Evolutionary conservation across 371 early-diverging fungal genomes (phyloP), one percentile per base, ranked within the genome.

Genomic region (Chytridium lagenaria): DNA sequence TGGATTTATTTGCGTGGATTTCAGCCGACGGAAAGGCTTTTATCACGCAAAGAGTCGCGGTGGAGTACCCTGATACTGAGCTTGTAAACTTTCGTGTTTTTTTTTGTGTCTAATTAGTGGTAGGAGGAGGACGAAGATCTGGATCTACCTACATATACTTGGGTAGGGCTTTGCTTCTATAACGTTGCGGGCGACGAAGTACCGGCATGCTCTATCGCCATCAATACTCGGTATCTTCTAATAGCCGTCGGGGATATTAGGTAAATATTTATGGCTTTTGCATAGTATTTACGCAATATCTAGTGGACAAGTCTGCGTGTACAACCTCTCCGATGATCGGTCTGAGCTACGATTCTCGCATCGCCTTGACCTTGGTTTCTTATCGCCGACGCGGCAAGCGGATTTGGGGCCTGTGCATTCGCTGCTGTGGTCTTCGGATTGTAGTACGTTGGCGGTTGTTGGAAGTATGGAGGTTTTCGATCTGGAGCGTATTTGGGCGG

Each of bases 401-500:
- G 50, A 75, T 22, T 23, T 80, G 22, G 78, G 83, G 19, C 50
- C 67, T 26, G 84, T 83, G 1, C 74, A 52, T 37, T 77, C 86
- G 0, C 50, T 94, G 22, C 83, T 81, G 30, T 94, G 95, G 95
- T 89, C 92, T 19, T 84, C 86, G 7, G 92, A 93, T 78, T 93
- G 93, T 40, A 88, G 87, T 71, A 91, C 91, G 0, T 74, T 94
- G 19, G 91, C 93, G 0, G 91, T 89, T 63, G 92, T 30, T 92
- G 88, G 83, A 79, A 75, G 37, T 67, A 77, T 52, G 87, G 86
- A 37, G 90, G 94, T 19, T 70, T 23, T 85, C 91, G 1, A 79
- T 93, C 1, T 93, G 93, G 92, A 93, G 92, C 82, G 90, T 90
- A 1, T 94, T 88, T 77, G 95, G 95, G 5, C 79, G 85, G 1